Evolutionary conservation across 2,329 filamentous ascomycete genomes (phyloP), one percentile per base, ranked within the genome.

Genomic region (Incumbomyces delicatus): DNA sequence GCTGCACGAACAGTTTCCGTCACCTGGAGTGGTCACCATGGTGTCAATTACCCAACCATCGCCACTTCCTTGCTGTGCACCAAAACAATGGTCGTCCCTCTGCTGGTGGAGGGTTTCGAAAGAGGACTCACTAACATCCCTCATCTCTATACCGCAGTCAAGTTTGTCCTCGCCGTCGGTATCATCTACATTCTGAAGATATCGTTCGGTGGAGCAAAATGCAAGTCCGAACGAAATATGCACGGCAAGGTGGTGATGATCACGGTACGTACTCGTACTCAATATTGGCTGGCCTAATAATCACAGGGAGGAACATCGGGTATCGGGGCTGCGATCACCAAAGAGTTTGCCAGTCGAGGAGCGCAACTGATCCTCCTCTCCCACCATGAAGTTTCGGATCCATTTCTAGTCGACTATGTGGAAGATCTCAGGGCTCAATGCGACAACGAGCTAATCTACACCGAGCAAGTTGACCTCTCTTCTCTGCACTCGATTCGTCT

Each of bases 241-340:
- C 88, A 95, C 65, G 88, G 87, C 40, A 94, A 94, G 62, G 87
- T 98, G 41, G 76, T 95, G 37, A 82, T 98, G 73, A 78, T 98
- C 44, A 98, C 92, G 14, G 89, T 82, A 72, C 43, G 68, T 50
- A 35, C 20, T 18, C 5, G 22, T 27, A 7, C 50, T 8, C 29
- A 18, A 17, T 20, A 16, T 13, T 14, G 22, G 42, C 33, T 22
- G 18, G 4, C 41, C 43, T 50, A 30, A 50, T 29, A 37, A 17
- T 31, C 13, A 13, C 41, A 83, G 80, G 83, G 92, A 56, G 92
- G 90, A 22, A 98, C 92, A 44, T 90, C 89, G 38, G 92, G 92
- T 12, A 85, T 98, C 61, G 92, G 92, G 41, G 85, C 87, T 49
- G 75, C 78, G 47, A 78, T 87, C 36, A 85, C 84, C 4, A 73